Evolutionary conservation across 495 filamentous ascomycete genomes (phyloP).

Genomic region (Talaromyces thailandensis): DNA sequence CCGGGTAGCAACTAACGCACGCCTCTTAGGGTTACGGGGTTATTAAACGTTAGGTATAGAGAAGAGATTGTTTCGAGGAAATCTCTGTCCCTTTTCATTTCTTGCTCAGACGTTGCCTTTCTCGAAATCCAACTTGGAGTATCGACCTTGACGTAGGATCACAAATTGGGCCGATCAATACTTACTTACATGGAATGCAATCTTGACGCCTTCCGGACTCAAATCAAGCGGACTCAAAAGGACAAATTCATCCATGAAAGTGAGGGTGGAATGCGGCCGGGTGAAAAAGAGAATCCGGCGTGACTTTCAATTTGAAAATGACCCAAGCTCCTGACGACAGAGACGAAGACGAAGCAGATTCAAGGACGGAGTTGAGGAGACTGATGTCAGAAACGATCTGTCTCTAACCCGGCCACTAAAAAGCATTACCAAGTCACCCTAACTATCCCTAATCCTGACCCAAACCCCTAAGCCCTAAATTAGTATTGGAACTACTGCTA

Average conservation of each 20-base stretch:
- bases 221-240: too few relatives aligned
- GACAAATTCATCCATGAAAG: neutral
- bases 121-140: too few relatives aligned
- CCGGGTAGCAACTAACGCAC: neutral
- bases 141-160: neutral
- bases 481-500: too few relatives aligned
- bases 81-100: neutral
- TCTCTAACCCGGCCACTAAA: too few relatives aligned
- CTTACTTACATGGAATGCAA: too few relatives aligned
- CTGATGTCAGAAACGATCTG: neutral
- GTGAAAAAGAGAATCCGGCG: neutral
- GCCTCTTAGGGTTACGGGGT: neutral
- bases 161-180: too few relatives aligned
- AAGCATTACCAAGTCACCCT: too few relatives aligned
- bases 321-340: neutral
- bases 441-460: too few relatives aligned
- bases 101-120: neutral
- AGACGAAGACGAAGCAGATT: neutral
- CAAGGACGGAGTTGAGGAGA: neutral
- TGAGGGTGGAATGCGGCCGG: neutral
- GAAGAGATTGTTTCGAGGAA: neutral
- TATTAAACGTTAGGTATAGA: neutral
- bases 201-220: too few relatives aligned
- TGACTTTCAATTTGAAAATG: neutral
- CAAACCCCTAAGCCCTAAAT: too few relatives aligned